A percentile compares a stretch with the other conserved stretches of the same genome.
Conservation (phyloP, 192 early-diverging fungal genomes). For the Diversispora epigaea region DNA sequence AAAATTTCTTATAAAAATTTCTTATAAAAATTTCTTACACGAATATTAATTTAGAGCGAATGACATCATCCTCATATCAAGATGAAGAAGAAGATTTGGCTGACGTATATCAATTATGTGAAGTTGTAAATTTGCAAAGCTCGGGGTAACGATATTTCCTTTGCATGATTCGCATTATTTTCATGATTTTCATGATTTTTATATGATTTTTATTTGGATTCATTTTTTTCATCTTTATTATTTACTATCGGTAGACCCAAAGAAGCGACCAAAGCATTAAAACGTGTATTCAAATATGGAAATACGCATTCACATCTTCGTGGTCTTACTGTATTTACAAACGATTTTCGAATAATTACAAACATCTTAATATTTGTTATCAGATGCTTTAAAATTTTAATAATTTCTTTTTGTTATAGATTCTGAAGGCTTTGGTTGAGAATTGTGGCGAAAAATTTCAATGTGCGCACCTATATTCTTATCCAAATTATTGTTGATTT, state of each 20-base stretch:
- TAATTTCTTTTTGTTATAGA: neutral
- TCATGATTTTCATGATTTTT: no score
- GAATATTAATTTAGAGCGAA: neutral
- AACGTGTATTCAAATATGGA: conserved; percentile 18
- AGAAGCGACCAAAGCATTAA: conserved; percentile 25
- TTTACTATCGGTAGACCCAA: neutral
- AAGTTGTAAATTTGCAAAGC: conserved; percentile 10
- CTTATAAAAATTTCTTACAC: neutral
- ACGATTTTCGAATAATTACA: neutral
- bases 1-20: neutral
- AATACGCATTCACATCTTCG: conserved; percentile 20
- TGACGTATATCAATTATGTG: conserved; percentile 28
- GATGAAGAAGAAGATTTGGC: conserved; percentile 1
- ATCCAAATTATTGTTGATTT: no score
- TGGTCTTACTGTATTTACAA: neutral
- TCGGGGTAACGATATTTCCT: neutral
- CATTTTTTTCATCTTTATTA: neutral
- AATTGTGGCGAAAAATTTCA: conserved; percentile 21
- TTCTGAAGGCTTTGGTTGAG: conserved; percentile 14
- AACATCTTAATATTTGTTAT: neutral
- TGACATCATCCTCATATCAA: conserved; percentile 5
- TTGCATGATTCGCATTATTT: neutral
- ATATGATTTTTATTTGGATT: neutral
- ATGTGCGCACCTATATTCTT: neutral
- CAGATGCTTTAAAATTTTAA: neutral